Evolutionary conservation across 257 asterid species (phyloP).

Genomic region (Nicotiana benthamiana): DNA sequence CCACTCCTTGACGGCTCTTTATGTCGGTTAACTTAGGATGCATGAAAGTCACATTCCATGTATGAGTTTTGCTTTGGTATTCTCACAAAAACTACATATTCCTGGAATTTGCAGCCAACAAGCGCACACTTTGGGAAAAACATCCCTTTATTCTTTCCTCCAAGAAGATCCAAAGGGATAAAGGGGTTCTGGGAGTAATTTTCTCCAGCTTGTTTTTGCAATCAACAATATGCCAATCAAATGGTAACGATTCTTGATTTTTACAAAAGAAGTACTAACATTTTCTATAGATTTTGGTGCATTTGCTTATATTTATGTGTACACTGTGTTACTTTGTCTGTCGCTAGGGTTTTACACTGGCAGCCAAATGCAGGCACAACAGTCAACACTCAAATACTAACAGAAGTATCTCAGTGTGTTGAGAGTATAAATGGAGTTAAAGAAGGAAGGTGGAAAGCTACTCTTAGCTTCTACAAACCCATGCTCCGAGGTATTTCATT

Average conservation of each 20-base stretch:
- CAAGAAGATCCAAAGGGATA: background rate
- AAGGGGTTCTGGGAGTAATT: background rate
- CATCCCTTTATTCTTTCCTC: background rate
- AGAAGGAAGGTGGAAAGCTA: constrained; percentile 90
- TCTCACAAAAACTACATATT: too few species aligned
- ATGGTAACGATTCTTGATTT: background rate
- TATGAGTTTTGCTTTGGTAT: too few species aligned
- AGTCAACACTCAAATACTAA: constrained; percentile 73
- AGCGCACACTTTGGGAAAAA: too few species aligned
- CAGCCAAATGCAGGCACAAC: constrained; percentile 90
- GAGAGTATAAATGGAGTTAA: constrained; percentile 85
- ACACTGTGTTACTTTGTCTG: background rate
- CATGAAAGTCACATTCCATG: too few species aligned
- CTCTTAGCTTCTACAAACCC: constrained; percentile 77
- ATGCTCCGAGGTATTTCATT: constrained; percentile 52
- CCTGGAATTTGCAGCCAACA: too few species aligned
- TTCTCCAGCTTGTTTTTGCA: background rate
- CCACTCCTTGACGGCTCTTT: too few species aligned
- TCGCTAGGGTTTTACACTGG: constrained; percentile 82
- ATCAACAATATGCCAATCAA: background rate
- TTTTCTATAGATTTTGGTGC: background rate
- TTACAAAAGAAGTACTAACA: background rate
- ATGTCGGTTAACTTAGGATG: too few species aligned
- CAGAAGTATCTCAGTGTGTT: constrained; percentile 86
- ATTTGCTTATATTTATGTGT: background rate